These are phyloP conservation scores for Sutorius australiensis DNA, from an alignment of 768 basidiomycete genomes.

Conservation along the genomic window DNA sequence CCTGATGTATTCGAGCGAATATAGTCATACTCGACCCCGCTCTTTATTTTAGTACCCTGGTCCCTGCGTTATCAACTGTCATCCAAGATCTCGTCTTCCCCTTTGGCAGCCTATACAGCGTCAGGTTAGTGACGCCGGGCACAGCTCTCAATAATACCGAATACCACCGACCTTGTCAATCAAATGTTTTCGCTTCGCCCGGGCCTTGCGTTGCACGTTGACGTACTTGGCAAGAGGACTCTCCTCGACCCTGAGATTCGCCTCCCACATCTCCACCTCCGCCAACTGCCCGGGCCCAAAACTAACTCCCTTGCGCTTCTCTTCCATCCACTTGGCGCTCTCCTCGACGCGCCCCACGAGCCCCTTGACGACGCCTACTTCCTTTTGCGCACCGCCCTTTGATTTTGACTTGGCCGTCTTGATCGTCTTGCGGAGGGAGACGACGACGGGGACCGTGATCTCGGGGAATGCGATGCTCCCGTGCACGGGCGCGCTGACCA, in stretches of 20 bases:
- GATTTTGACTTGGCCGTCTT: slow-evolving; percentile 53
- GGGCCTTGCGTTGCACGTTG: slow-evolving; percentile 73
- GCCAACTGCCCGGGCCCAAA: slow-evolving; percentile 72
- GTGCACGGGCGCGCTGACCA: slow-evolving; percentile 64
- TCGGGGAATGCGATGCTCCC: slow-evolving; percentile 94
- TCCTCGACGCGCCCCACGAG: slow-evolving; percentile 88
- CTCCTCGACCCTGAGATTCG: slow-evolving; percentile 53
- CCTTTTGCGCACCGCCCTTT: slow-evolving; percentile 43
- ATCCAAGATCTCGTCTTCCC: slow-evolving; percentile 68
- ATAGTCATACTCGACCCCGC: background rate
- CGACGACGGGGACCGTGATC: slow-evolving; percentile 72
- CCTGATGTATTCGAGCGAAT: background rate
- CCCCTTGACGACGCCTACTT: slow-evolving; percentile 60
- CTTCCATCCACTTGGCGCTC: slow-evolving; percentile 74
- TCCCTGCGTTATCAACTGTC: slow-evolving; percentile 21
- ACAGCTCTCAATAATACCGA: slow-evolving; percentile 1
- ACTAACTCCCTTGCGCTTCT: slow-evolving; percentile 59
- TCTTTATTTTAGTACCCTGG: background rate
- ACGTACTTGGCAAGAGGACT: slow-evolving; percentile 81
- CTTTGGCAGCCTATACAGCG: slow-evolving; percentile 59
- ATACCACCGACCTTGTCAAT: slow-evolving; percentile 61
- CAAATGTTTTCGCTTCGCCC: slow-evolving; percentile 68
- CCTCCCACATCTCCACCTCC: slow-evolving; percentile 75
- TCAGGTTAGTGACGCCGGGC: slow-evolving; percentile 11
- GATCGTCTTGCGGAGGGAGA: slow-evolving; percentile 66